Evolutionary conservation across 139 green algal species (phyloP).

Genomic region (Gonium pectorale): DNA sequence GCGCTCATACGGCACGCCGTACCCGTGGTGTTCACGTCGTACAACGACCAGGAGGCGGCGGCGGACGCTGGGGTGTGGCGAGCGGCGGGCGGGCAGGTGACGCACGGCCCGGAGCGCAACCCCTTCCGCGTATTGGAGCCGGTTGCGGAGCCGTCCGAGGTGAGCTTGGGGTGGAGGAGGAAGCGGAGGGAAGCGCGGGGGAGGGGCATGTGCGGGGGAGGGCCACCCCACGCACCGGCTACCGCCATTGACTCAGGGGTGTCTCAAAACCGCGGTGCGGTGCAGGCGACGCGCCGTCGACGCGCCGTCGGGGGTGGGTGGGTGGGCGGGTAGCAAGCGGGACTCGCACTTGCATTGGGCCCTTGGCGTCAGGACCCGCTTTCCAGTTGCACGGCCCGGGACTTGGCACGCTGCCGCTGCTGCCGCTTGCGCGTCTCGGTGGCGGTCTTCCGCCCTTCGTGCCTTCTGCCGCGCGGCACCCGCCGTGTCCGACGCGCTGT

Average conservation of each 20-base stretch:
- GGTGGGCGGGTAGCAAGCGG: no score
- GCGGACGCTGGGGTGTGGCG: slow-evolving; percentile 21
- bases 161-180: background rate
- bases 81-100: slow-evolving; percentile 27
- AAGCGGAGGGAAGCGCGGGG: background rate
- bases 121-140: slow-evolving; percentile 27
- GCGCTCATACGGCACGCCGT: background rate
- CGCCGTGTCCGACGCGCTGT: no score
- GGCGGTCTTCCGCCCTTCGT: no score
- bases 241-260: background rate
- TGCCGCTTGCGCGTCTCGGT: no score
- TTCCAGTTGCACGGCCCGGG: no score
- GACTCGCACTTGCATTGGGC: no score
- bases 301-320: no score
- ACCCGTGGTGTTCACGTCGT: slow-evolving; percentile 42
- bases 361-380: no score
- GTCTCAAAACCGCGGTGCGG: background rate
- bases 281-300: background rate
- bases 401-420: no score
- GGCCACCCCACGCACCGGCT: background rate
- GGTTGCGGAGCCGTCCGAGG: slow-evolving; percentile 31
- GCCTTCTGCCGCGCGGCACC: no score
- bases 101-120: slow-evolving; percentile 31
- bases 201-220: background rate
- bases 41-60: slow-evolving; percentile 44